These are phyloP conservation scores for Aspergillus sp. DNA, from an alignment of 2,329 filamentous ascomycete genomes.

Conservation along the genomic window DNA sequence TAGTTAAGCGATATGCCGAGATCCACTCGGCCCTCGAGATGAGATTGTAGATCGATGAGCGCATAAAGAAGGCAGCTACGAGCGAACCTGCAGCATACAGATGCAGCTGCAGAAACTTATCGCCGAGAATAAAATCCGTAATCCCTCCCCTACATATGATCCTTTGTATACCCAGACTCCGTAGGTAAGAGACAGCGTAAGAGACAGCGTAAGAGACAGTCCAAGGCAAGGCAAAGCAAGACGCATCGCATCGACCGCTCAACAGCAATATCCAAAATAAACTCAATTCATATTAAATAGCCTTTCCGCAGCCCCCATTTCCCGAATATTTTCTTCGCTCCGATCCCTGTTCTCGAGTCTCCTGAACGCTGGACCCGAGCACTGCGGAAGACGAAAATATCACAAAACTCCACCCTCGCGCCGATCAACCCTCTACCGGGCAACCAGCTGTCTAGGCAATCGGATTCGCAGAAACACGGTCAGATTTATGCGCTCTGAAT, in stretches of 20 bases:
- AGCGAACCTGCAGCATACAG: background rate
- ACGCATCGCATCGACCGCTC: no score
- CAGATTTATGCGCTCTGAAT: background rate
- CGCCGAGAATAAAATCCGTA: background rate
- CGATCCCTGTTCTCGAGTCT: background rate
- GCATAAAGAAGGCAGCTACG: background rate
- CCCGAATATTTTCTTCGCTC: background rate
- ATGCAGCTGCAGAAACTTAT: background rate
- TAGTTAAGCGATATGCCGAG: background rate
- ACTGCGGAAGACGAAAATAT: background rate
- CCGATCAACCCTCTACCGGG: background rate
- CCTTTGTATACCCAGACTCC: no score
- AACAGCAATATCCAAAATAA: background rate
- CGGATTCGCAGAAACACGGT: background rate
- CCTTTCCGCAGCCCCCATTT: background rate
- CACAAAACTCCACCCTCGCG: background rate
- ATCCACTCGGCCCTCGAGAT: background rate
- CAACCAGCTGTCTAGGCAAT: background rate
- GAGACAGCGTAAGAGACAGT: no score
- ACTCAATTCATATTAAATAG: background rate
- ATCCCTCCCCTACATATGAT: no score
- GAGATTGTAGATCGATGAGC: background rate
- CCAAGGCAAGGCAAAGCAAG: no score
- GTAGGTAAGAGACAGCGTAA: no score
- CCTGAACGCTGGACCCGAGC: background rate